phyloP scores from a whole-genome alignment of 139 green algal species.

The Nannochloris sp. region DNA sequence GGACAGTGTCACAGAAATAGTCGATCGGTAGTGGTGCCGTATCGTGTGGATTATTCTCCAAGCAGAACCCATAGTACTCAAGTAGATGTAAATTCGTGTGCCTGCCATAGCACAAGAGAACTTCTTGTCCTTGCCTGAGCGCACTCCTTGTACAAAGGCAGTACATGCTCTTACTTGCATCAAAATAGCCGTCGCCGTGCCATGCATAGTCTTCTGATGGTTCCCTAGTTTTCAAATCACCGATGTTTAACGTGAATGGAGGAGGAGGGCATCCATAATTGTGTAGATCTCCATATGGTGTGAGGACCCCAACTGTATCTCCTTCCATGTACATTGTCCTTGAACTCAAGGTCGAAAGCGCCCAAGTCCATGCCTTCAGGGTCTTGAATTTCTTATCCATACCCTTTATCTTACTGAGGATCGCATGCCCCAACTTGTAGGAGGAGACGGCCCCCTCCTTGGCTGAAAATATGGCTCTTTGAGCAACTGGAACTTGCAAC shows the following conservation, averaged over 20 bases:
- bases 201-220: too few relatives aligned
- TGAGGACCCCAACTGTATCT: constrained; percentile 59
- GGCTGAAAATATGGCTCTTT: constrained; percentile 11
- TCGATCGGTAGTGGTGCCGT: constrained; percentile 27
- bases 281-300: constrained; percentile 75
- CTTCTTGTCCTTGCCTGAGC: constrained; percentile 50
- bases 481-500: constrained; percentile 36
- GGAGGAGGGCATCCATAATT: constrained; percentile 69
- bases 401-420: too few relatives aligned
- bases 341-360: constrained; percentile 51
- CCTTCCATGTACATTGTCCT: constrained; percentile 66
- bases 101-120: constrained; percentile 72
- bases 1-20: constrained; percentile 14
- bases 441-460: constrained; percentile 14
- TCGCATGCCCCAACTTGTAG: neutral
- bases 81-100: constrained; percentile 84
- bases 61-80: constrained; percentile 76
- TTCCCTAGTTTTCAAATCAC: neutral
- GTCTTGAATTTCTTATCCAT: neutral
- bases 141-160: constrained; percentile 34
- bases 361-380: constrained; percentile 33
- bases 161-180: constrained; percentile 26
- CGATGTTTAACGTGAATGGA: constrained; percentile 36
- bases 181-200: constrained; percentile 39
- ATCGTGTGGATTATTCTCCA: constrained; percentile 53